Evolutionary conservation across 2,329 filamentous ascomycete species (phyloP), one percentile per base, ranked within the genome.

Genomic region (Thelonectria blattea): DNA sequence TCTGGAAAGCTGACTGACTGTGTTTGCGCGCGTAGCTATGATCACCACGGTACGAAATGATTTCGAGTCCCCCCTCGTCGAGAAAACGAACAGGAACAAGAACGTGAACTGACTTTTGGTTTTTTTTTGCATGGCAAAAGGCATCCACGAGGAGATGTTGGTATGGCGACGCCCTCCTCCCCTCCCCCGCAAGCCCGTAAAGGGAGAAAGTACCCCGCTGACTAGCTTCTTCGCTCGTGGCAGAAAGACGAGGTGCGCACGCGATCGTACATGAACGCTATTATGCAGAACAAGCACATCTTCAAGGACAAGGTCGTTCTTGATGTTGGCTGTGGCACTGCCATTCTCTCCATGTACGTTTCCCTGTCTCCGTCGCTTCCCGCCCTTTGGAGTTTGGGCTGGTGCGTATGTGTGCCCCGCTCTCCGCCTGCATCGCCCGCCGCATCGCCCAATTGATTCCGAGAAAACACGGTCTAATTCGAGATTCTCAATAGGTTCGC

Each of bases 201-300:
- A 62, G 42, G 62, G 55, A 59, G 54, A 65, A 46, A 53, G 52
- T 45, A 10, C 63, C 50, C 57, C 45, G 62, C 68, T 73, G 61
- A 72, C 65, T 6, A 49, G 27, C 9, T 51, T 58, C 20, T 47
- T 48, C 37, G 46, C 49, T 61, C 46, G 66, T 57, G 64, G 49
- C 74, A 97, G 92, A 98, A 97, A 90, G 95, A 99, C 81, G 95
- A 99, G 80, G 93, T 99, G 63, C 92, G 95, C 69, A 99, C 95
- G 58, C 87, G 88, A 77, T 96, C 93, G 63, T 99, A 99, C 84
- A 94, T 96, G 84, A 94, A 98, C 78, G 88, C 95, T 52, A 98
- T 99, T 76, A 89, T 97, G 76, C 93, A 98, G 80, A 99, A 98
- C 83, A 91, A 90, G 79, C 95, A 98, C 68, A 92, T 96, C 65